Evolutionary conservation across 169 alveolate species (phyloP).

Genomic region (Theileria parva): DNA sequence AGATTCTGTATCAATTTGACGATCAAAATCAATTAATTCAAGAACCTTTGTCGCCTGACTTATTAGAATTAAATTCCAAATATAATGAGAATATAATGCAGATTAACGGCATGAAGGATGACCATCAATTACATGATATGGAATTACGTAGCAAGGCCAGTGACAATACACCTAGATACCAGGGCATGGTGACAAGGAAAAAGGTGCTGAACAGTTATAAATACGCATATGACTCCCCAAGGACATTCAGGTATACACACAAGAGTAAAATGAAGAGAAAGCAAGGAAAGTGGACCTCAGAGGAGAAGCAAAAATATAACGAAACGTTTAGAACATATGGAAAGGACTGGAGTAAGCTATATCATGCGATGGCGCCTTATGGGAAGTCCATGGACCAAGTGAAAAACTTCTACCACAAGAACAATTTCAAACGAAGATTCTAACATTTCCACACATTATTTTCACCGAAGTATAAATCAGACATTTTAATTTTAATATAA

Average conservation of each 20-base stretch:
- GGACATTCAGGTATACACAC: constrained; percentile 10
- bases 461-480: not conserved
- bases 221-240: constrained; percentile 29
- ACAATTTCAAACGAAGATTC: constrained; percentile 8
- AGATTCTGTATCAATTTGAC: constrained; percentile 13
- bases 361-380: constrained; percentile 43
- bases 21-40: not conserved
- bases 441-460: not conserved
- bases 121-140: not conserved
- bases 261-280: constrained; percentile 25
- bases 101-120: not conserved
- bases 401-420: constrained; percentile 64
- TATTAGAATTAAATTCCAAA: not conserved
- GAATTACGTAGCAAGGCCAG: not conserved
- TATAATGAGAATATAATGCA: not conserved
- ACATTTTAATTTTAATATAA: constrained; percentile 11
- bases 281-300: constrained; percentile 61
- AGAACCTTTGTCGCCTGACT: not conserved
- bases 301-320: constrained; percentile 55
- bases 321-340: constrained; percentile 40
- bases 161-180: not conserved
- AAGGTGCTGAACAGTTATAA: not conserved
- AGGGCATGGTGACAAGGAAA: constrained; percentile 9
- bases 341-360: constrained; percentile 60
- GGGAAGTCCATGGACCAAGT: constrained; percentile 67